A percentile compares a stretch with the other conserved stretches of the same genome.
phyloP scores from a whole-genome alignment of 345 rosid species.

The Euphorbia tirucalli region DNA sequence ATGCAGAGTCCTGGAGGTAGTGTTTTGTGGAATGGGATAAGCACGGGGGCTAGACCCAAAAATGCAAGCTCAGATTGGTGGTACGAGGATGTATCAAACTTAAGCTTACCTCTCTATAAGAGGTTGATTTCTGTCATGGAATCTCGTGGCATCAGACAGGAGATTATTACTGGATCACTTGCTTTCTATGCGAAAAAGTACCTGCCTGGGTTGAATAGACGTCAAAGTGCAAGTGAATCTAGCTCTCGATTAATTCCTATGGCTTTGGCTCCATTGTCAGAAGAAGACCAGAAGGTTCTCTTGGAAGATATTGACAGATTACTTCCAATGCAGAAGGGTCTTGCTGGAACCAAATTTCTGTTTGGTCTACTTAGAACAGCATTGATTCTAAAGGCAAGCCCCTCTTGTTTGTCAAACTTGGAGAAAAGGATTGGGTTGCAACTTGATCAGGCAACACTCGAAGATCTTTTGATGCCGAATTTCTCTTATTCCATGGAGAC shows the following conservation, averaged over 20 bases:
- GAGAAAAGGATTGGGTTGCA: conserved; percentile 94
- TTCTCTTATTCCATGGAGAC: conserved; percentile 88
- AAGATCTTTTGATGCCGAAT: conserved; percentile 93
- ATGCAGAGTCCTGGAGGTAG: conserved; percentile 98
- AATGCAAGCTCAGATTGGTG: conserved; percentile 86
- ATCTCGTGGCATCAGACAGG: conserved; percentile 69
- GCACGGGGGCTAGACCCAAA: conserved; percentile 85
- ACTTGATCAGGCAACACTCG: conserved; percentile 89
- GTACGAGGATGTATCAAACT: conserved; percentile 82
- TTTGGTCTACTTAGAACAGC: conserved; percentile 83
- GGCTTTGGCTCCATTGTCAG: conserved; percentile 56
- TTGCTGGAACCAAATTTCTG: conserved; percentile 73
- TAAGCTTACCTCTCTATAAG: conserved; percentile 72
- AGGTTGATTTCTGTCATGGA: conserved; percentile 74
- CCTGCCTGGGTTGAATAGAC: conserved; percentile 81
- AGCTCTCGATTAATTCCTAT: conserved; percentile 58
- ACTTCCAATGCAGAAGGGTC: conserved; percentile 76
- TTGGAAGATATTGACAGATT: conserved; percentile 70
- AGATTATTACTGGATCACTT: conserved; percentile 73
- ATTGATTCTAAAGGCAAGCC: conserved; percentile 66
- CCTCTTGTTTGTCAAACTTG: conserved; percentile 56
- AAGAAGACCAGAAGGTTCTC: conserved; percentile 77
- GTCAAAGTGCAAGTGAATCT: conserved; percentile 59
- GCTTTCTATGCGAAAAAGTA: conserved; percentile 68
- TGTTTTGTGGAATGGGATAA: conserved; percentile 95